These are phyloP conservation scores for Xylaria sp. DNA, from an alignment of 2,329 filamentous ascomycete species.

Conservation along the genomic window DNA sequence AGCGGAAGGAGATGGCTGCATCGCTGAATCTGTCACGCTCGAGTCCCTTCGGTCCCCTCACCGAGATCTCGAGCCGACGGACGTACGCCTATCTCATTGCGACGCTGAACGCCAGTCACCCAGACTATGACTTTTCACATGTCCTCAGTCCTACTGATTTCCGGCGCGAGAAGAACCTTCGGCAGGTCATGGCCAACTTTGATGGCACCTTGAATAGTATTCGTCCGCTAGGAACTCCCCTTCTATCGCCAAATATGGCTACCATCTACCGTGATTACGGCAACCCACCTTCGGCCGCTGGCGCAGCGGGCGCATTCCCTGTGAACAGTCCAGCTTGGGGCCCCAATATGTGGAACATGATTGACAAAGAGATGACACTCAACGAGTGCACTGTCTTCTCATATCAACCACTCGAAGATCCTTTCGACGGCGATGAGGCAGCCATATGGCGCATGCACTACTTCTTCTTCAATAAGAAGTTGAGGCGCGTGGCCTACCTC, in stretches of 20 bases:
- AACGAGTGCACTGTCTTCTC: slow-evolving; percentile 85
- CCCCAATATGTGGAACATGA: slow-evolving; percentile 82
- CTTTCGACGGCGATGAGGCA: slow-evolving; percentile 85
- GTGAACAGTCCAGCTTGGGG: slow-evolving; percentile 66
- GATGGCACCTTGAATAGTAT: slow-evolving; percentile 85
- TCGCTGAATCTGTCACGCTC: slow-evolving; percentile 73
- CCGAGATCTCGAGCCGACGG: slow-evolving; percentile 79
- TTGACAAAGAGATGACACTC: slow-evolving; percentile 92
- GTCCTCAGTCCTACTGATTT: slow-evolving; percentile 87
- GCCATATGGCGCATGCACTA: slow-evolving; percentile 95
- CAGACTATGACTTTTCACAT: slow-evolving; percentile 95
- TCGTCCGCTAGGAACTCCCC: slow-evolving; percentile 53
- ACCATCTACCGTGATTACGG: slow-evolving; percentile 37
- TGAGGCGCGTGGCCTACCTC: slow-evolving; percentile 90
- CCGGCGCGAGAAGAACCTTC: slow-evolving; percentile 72
- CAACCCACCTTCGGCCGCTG: slow-evolving; percentile 35
- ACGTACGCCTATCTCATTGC: slow-evolving; percentile 96
- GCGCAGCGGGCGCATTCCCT: slow-evolving; percentile 36
- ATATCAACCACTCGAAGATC: slow-evolving; percentile 83
- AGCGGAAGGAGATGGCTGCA: slow-evolving; percentile 63
- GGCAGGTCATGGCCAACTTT: slow-evolving; percentile 77
- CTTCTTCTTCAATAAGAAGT: slow-evolving; percentile 92
- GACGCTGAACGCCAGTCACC: slow-evolving; percentile 90
- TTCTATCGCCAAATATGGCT: slow-evolving; percentile 34
- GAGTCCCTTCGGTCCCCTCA: slow-evolving; percentile 87